Evolutionary conservation across 306 rosid genomes (phyloP), one percentile per base, ranked within the genome.

Genomic region (Cucurbita argyrosperma): DNA sequence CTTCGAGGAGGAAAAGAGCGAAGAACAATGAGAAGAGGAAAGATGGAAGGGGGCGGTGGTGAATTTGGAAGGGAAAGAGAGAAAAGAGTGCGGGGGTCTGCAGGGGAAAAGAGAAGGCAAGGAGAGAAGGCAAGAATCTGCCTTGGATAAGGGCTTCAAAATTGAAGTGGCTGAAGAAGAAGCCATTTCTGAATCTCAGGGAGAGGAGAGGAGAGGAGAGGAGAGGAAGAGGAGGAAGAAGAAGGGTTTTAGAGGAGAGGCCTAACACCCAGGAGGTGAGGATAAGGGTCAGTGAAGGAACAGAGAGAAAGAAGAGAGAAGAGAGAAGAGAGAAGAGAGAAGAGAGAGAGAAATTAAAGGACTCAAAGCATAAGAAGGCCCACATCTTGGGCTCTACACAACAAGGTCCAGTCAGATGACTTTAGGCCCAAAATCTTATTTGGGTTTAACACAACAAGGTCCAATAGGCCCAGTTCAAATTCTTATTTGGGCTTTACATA

Each of bases 101-200:
- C 77, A 7, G 70, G 56, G 6, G 67, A 75, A 84, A 71, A 86
- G 80, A 58, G 88, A 84, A 15, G 96, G 90, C 11, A 82, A 77
- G 8, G 90, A 83, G 52, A 89, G 78, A 0, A 83, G 59, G 76
- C 77, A 84, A 3, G 96, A 88, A 74, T 90, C 88, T 5, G 87
- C 79, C 76, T 86, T 73, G 54, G 90, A 77, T 10, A 88, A 79
- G 63, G 90, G 72, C 63, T 87, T 90, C 83, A 84, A 52, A 12
- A 81, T 30, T 73, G 85, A 75, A 21, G 87, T 76, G 56, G 81
- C 43, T 72, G 85, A 75, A 50, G 87, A 72, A 53, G 81, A 79
- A 83, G 97, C 76, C 84, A 86, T 82, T 74, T 54, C 73, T 23
- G 58, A 55, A 26, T 38, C 74, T 51, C 37, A 39, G 23, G 6